phyloP scores from a whole-genome alignment of 768 basidiomycete species.

The Trametes villosa region DNA sequence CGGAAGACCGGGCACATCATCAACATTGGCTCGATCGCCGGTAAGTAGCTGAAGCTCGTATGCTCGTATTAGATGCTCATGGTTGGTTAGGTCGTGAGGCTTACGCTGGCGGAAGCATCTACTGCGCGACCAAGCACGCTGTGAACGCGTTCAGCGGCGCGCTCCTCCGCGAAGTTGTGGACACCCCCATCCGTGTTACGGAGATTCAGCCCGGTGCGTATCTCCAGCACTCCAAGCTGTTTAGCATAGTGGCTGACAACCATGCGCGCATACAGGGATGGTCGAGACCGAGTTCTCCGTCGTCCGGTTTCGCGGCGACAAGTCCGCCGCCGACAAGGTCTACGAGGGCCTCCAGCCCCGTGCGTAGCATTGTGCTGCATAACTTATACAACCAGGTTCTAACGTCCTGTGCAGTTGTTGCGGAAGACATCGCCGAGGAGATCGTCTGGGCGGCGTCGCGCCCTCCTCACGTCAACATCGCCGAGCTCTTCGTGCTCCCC shows the following conservation, averaged over 20 bases:
- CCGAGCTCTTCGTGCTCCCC: slow-evolving; percentile 77
- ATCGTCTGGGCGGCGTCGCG: slow-evolving; percentile 96
- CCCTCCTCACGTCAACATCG: slow-evolving; percentile 91
- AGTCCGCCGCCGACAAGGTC: slow-evolving; percentile 80
- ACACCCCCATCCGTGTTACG: slow-evolving; percentile 90
- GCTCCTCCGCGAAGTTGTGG: slow-evolving; percentile 84
- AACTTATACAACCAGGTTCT: not conserved
- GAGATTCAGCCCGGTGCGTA: slow-evolving; percentile 88
- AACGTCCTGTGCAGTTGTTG: slow-evolving; percentile 56
- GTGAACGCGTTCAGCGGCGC: slow-evolving; percentile 86
- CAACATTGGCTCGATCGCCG: slow-evolving; percentile 94
- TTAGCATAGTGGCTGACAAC: not conserved
- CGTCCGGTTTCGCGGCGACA: slow-evolving; percentile 87
- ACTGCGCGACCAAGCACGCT: slow-evolving; percentile 89
- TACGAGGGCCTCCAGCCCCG: slow-evolving; percentile 88
- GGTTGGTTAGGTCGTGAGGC: slow-evolving; percentile 41
- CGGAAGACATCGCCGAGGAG: slow-evolving; percentile 93
- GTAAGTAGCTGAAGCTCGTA: slow-evolving; percentile 30
- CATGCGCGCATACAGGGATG: slow-evolving; percentile 53
- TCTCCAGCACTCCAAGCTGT: not conserved
- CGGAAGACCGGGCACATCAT: slow-evolving; percentile 82
- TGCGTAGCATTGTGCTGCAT: slow-evolving; percentile 45
- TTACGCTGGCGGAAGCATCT: slow-evolving; percentile 90
- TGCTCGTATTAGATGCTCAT: not conserved
- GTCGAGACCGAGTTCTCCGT: slow-evolving; percentile 94